Conservation (phyloP, 768 basidiomycete genomes). For the Podaxis sp. region DNA sequence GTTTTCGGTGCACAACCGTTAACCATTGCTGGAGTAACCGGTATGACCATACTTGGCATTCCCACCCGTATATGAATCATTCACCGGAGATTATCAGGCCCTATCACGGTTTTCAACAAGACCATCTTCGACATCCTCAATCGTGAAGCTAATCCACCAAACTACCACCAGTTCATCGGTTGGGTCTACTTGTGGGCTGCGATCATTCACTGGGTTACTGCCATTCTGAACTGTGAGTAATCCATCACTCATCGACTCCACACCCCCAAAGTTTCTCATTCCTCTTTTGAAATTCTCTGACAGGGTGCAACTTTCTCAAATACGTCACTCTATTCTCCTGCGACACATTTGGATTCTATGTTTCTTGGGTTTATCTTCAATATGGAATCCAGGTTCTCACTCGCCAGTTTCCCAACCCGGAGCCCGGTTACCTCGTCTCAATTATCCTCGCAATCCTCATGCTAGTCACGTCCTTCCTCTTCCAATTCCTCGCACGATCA, state of each 20-base stretch:
- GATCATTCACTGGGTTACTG: conserved; percentile 81
- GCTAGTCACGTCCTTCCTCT: conserved; percentile 73
- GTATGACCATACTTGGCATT: conserved; percentile 30
- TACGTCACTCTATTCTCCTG: conserved; percentile 90
- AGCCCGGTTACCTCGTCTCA: conserved; percentile 55
- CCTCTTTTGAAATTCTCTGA: background rate
- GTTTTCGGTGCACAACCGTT: conserved; percentile 89
- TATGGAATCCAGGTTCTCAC: conserved; percentile 86
- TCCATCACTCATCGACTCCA: background rate
- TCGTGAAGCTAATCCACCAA: conserved; percentile 55
- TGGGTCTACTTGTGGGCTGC: conserved; percentile 95
- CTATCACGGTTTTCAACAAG: conserved; percentile 92
- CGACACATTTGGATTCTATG: conserved; percentile 92
- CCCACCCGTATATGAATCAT: background rate
- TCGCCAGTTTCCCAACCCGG: conserved; percentile 54
- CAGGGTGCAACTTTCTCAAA: conserved; percentile 81
- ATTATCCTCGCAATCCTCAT: conserved; percentile 79
- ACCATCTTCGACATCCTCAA: conserved; percentile 79
- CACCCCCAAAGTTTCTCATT: background rate
- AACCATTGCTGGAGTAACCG: conserved; percentile 90
- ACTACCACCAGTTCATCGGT: conserved; percentile 84
- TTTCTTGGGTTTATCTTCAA: conserved; percentile 87
- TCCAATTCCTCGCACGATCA: conserved; percentile 62
- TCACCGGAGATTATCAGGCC: conserved; percentile 45
- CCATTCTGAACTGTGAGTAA: conserved; percentile 68